phyloP scores from a whole-genome alignment of 768 basidiomycete genomes.

The Auricularia heimuer region DNA sequence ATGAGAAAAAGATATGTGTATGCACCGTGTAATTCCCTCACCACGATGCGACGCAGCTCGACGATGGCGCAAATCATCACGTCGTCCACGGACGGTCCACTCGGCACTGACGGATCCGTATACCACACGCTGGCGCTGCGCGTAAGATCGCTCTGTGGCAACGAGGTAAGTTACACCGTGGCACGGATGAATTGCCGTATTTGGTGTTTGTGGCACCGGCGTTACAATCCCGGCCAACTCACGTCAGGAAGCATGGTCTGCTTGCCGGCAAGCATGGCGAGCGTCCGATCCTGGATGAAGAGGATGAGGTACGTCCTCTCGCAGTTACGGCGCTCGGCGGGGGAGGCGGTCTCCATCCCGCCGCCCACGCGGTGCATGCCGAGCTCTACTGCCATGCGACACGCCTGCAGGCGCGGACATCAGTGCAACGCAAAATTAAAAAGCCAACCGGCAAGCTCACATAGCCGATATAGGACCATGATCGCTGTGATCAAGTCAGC shows the following conservation, averaged over 20 bases:
- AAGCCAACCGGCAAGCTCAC: constrained; percentile 32
- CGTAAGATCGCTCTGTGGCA: constrained; percentile 53
- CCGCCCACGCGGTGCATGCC: constrained; percentile 48
- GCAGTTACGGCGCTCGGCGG: constrained; percentile 62
- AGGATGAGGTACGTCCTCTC: constrained; percentile 81
- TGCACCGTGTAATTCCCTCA: constrained; percentile 24
- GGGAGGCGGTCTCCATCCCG: neutral
- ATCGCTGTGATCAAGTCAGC: constrained; percentile 38
- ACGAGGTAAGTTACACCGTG: neutral
- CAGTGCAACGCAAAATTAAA: neutral
- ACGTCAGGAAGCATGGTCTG: constrained; percentile 84
- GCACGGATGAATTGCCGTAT: neutral
- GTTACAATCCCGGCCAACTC: neutral
- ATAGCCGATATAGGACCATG: constrained; percentile 84
- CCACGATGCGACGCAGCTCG: constrained; percentile 69
- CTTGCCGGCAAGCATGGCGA: constrained; percentile 78
- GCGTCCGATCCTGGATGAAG: constrained; percentile 77
- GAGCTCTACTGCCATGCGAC: constrained; percentile 81
- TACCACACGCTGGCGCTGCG: constrained; percentile 65
- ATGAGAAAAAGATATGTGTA: neutral
- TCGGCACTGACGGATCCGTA: constrained; percentile 36
- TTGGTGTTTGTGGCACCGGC: neutral
- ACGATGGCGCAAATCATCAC: constrained; percentile 72
- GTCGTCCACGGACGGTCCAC: constrained; percentile 54
- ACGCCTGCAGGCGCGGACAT: constrained; percentile 39